phyloP scores from a whole-genome alignment of 139 green algal genomes.

The Yamagishiella unicocca region DNA sequence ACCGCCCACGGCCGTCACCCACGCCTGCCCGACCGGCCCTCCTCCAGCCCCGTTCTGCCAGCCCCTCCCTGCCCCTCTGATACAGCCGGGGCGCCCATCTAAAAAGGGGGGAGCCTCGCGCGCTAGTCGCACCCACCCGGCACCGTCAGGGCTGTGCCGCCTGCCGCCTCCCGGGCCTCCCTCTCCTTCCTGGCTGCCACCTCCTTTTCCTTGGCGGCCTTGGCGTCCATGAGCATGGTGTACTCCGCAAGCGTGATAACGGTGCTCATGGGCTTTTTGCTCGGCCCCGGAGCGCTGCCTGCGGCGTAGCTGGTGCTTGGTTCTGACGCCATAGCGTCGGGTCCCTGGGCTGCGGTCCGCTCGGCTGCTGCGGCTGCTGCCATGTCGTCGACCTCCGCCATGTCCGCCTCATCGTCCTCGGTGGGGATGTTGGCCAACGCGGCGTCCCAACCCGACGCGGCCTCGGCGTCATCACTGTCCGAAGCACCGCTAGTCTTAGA shows the following conservation, averaged over 20 bases:
- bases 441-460: slow-evolving; percentile 15
- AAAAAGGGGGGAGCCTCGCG: no score
- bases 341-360: background rate
- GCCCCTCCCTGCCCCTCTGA: background rate
- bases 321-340: background rate
- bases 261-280: background rate
- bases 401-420: background rate
- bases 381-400: background rate
- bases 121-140: background rate
- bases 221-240: slow-evolving; percentile 31
- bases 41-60: background rate
- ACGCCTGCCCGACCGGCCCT: no score
- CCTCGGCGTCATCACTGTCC: background rate
- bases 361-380: background rate
- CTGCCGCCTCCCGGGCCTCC: background rate
- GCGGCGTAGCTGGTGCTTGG: slow-evolving; percentile 9
- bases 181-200: background rate
- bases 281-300: background rate
- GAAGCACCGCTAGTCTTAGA: background rate
- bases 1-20: no score
- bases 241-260: slow-evolving; percentile 18
- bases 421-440: slow-evolving; percentile 29
- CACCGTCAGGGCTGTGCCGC: background rate
- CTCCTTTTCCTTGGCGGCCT: background rate
- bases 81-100: no score